These are phyloP conservation scores for Suillus discolor DNA, from an alignment of 768 basidiomycete genomes.

Conservation along the genomic window DNA sequence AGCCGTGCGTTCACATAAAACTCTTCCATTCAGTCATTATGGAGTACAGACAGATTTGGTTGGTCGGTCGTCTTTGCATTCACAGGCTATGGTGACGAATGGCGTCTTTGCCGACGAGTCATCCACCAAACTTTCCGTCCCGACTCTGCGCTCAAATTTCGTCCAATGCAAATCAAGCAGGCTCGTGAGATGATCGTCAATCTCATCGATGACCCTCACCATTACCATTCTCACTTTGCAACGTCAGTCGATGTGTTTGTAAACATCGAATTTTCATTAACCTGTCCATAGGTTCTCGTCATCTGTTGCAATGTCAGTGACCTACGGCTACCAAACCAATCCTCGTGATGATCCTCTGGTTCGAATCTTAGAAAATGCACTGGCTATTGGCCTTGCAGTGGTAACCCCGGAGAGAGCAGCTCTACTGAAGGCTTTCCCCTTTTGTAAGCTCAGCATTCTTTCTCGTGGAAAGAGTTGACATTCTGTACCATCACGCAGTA, in stretches of 20 bases:
- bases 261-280: background rate
- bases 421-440: slow-evolving; percentile 8
- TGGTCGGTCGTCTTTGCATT: slow-evolving; percentile 5
- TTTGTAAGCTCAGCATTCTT: slow-evolving; percentile 13
- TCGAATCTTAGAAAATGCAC: background rate
- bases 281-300: slow-evolving; percentile 15
- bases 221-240: slow-evolving; percentile 27
- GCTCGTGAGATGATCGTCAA: slow-evolving; percentile 27
- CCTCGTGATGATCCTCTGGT: slow-evolving; percentile 12
- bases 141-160: slow-evolving; percentile 26
- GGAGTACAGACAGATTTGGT: slow-evolving; percentile 1
- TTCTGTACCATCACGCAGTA: background rate
- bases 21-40: background rate
- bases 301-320: background rate
- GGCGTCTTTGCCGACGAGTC: slow-evolving; percentile 33
- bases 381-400: background rate
- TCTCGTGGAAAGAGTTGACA: background rate
- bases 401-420: slow-evolving; percentile 6
- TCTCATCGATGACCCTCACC: slow-evolving; percentile 29
- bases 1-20: background rate
- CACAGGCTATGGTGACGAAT: slow-evolving; percentile 5
- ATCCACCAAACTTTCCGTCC: slow-evolving; percentile 42
- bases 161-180: slow-evolving; percentile 26
- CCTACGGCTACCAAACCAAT: slow-evolving; percentile 4
- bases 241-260: slow-evolving; percentile 12